A percentile compares a stretch with the other conserved stretches of the same genome.
These are phyloP conservation scores for Musa troglodytarum DNA, from an alignment of 176 grass and related monocot genomes.

Conservation along the genomic window DNA sequence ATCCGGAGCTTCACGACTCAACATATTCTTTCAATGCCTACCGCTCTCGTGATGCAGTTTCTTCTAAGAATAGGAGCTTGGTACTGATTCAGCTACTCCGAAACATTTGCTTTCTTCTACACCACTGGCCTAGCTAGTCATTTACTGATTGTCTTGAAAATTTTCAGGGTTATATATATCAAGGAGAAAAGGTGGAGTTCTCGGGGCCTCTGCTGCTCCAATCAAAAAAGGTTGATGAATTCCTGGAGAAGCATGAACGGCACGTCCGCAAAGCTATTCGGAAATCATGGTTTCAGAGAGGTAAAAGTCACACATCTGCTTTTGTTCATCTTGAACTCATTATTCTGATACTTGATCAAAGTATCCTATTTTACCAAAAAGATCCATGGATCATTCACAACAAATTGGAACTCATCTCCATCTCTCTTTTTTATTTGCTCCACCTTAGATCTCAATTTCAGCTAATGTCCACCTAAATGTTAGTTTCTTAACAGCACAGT, in stretches of 20 bases:
- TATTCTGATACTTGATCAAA: neutral
- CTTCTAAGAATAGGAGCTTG: neutral
- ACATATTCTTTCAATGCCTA: slow-evolving; percentile 23
- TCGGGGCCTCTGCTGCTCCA: slow-evolving; percentile 59
- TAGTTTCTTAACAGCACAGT: no score
- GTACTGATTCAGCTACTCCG: neutral
- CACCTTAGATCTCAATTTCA: neutral
- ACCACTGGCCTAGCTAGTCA: neutral
- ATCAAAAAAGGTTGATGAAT: slow-evolving; percentile 51
- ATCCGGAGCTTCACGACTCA: slow-evolving; percentile 32
- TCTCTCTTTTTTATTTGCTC: neutral
- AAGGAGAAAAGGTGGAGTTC: slow-evolving; percentile 47
- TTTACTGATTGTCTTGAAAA: neutral
- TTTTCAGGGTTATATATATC: slow-evolving; percentile 48
- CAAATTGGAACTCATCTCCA: neutral
- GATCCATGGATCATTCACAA: neutral
- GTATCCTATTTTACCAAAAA: neutral
- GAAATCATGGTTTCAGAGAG: slow-evolving; percentile 55
- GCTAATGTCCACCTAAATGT: neutral
- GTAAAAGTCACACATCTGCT: neutral
- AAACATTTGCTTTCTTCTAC: neutral
- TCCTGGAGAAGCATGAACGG: slow-evolving; percentile 65
- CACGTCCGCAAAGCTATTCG: slow-evolving; percentile 51
- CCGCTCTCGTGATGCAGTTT: neutral
- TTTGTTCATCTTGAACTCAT: neutral